phyloP scores from a whole-genome alignment of 2,329 filamentous ascomycete species.

The Claviceps citrina region DNA sequence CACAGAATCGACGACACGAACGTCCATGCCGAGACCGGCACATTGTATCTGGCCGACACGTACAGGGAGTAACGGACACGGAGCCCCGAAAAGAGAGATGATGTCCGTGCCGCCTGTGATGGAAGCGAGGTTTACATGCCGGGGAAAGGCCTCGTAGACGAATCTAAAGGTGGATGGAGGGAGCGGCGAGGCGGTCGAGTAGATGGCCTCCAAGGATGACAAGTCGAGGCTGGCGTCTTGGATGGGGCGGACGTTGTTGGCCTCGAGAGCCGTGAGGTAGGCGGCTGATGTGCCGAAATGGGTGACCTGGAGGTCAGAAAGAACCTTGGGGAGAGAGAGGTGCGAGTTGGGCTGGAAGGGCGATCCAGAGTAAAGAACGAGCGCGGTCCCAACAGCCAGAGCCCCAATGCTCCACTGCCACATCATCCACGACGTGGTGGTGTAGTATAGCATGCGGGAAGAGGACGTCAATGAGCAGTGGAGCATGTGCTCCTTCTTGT shows the following conservation, averaged over 20 bases:
- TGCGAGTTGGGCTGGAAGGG: constrained; percentile 71
- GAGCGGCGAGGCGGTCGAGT: constrained; percentile 83
- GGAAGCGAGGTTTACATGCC: constrained; percentile 69
- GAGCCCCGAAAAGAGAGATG: constrained; percentile 82
- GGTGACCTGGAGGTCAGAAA: constrained; percentile 67
- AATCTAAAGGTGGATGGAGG: constrained; percentile 88
- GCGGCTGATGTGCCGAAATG: constrained; percentile 93
- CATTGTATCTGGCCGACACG: constrained; percentile 62
- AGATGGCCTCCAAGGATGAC: constrained; percentile 61
- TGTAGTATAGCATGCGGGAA: constrained; percentile 81
- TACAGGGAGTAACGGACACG: constrained; percentile 62
- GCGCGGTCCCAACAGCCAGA: constrained; percentile 64
- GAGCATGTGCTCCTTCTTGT: constrained; percentile 89
- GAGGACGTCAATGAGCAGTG: constrained; percentile 64
- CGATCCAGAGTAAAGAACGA: constrained; percentile 83
- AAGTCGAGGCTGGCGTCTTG: constrained; percentile 40
- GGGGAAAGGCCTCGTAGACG: constrained; percentile 70
- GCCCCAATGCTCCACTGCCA: constrained; percentile 93
- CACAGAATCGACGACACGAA: constrained; percentile 42
- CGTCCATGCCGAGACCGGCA: constrained; percentile 65
- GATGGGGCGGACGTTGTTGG: constrained; percentile 48
- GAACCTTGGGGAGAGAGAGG: constrained; percentile 66
- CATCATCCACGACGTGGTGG: constrained; percentile 98
- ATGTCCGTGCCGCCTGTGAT: constrained; percentile 97
- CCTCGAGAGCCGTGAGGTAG: constrained; percentile 81